These are phyloP conservation scores for Cylindrodendrum hubeiense DNA, from an alignment of 2,329 filamentous ascomycete genomes.

Conservation along the genomic window DNA sequence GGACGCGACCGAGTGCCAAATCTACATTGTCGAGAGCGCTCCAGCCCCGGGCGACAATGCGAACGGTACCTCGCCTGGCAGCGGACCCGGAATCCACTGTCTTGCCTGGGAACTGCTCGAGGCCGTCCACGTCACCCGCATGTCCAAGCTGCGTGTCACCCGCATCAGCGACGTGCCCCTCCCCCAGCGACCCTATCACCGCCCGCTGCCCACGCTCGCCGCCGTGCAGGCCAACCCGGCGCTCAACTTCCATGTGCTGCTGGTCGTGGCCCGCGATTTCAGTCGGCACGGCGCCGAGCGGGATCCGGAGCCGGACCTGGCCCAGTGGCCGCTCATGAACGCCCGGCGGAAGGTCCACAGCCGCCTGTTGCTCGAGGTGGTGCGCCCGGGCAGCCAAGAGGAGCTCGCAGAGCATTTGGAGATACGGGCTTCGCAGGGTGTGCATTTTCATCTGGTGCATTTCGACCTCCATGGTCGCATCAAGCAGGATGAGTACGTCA, in stretches of 20 bases:
- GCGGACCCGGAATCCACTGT: constrained; percentile 18
- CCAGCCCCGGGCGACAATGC: background rate
- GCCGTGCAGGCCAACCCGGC: constrained; percentile 16
- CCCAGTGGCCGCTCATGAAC: constrained; percentile 26
- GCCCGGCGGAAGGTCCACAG: constrained; percentile 18
- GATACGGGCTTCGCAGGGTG: constrained; percentile 11
- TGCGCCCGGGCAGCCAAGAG: constrained; percentile 24
- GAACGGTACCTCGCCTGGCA: background rate
- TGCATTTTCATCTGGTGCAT: constrained; percentile 18
- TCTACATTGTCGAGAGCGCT: constrained; percentile 15
- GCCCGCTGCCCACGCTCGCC: background rate
- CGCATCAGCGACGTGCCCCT: constrained; percentile 5
- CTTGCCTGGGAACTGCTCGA: constrained; percentile 24
- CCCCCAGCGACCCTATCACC: background rate
- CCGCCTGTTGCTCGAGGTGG: constrained; percentile 20
- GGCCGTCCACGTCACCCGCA: background rate
- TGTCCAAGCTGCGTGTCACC: constrained; percentile 16
- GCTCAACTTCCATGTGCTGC: constrained; percentile 18
- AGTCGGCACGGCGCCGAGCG: constrained; percentile 12
- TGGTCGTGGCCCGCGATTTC: constrained; percentile 24
- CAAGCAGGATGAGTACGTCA: constrained; percentile 14
- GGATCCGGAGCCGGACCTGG: constrained; percentile 19
- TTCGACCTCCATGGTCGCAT: constrained; percentile 21
- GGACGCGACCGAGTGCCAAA: constrained; percentile 11
- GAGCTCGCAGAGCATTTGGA: constrained; percentile 16